Evolutionary conservation across 23 red algal species (phyloP), one percentile per base, ranked within the genome.

Genomic region (Gracilaria domingensis): DNA sequence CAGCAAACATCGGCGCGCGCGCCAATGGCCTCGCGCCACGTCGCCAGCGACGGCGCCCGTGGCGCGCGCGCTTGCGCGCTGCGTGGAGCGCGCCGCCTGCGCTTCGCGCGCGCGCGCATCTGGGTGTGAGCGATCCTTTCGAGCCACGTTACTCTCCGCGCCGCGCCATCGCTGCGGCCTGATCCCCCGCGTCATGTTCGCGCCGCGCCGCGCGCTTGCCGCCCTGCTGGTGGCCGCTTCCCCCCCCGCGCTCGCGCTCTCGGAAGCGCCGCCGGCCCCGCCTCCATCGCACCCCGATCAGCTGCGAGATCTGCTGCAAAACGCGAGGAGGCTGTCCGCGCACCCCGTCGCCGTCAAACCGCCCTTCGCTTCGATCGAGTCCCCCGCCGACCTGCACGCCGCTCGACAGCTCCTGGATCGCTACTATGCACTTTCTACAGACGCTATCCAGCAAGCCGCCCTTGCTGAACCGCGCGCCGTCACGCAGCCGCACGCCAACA

Each of bases 381-480:
- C 72, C 6, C 72, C 32, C 29, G 28, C 64, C 33, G 4, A 61
- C 17, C 21, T 69, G 30, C 7, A 1, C 32, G 64, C 64, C 32
- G 85, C 85, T 12, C 24, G 70, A 60, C 14, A 54, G 33, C 45
- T 88, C 38, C 32, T 88, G 20, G 69, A 88, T 44, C 85, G 85
- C 29, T 88, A 88, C 49, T 88, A 88, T 39, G 69, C 85, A 23
- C 30, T 88, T n/a, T 88, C 85, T 7, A 70, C 85, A 21, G 85
- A 88, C 29, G 85, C 70, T 4, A 26, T 60, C 8, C 47, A 55
- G 70, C 65, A 66, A 7, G 73, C 70, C 16, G 67, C 38, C 18
- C 13, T 70, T 18, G 23, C 49, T 3, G 61, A 45, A 7, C 65
- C 21, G 30, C 32, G 29, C 28, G 30, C 23, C 20, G 85, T 8